Base-by-base conservation (phyloP, 2,329 filamentous ascomycete genomes). In the Colletotrichum spaethianum region DNA sequence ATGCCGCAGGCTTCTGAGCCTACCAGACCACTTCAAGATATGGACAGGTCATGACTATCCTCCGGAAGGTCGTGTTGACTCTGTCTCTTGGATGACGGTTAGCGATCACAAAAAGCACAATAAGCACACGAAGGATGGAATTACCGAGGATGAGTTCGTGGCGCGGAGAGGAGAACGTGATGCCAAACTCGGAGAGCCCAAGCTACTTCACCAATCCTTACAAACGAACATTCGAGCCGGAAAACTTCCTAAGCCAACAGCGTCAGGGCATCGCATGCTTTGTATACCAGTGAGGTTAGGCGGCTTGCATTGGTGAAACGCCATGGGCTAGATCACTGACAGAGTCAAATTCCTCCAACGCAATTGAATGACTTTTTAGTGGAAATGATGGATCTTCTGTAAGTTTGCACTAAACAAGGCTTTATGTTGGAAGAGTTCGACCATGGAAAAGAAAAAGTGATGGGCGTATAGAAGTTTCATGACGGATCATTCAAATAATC, bases 1-100 rank as follows among this genome's bases (percentile, higher is more conserved):
- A 0, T 83, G 76, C 0, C 81, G 74, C 71, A 82, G 78, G 52
- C 79, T 90, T 0, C 80, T 89, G 0, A 67, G 74, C 26, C 63
- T 89, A 1, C 82, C 84, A 0, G 80, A 77, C 1, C 75, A 88
- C 42, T 80, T 83, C 55, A 86, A 83, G 60, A 82, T 90, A 55
- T 90, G 86, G 83, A 86, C 84, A 0, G 88, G 88, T 0, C 88
- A 90, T 68, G 88, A 90, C 74, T 90, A 90, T 67, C 86, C 87
- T 0, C 81, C 84, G 0, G 76, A 75, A 0, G 75, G 62, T 0
- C 80, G 85, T 4, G 68, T 69, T 0, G 77, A 73, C 0, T 83
- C 86, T 0, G 73, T 82, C 1, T 76, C 87, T 0, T 87, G 77
- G 46, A 78, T 84, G 74, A 88, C 79, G 0, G 87, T 89, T 0